Evolutionary conservation across 2,329 filamentous ascomycete genomes (phyloP).

Genomic region (Aspergillus oerlinghausenensis): DNA sequence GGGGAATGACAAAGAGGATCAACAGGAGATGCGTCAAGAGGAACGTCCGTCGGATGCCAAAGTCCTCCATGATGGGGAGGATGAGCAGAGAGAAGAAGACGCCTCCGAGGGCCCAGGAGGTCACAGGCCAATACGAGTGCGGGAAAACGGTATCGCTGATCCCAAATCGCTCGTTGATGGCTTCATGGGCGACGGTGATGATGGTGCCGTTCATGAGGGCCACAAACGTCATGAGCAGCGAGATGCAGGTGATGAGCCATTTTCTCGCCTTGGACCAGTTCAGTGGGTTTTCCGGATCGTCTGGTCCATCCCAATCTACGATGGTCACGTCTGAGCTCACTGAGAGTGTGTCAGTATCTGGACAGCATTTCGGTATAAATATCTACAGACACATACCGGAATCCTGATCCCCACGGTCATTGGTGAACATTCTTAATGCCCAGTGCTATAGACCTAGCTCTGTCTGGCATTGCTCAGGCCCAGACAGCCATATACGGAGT

Average conservation of each 20-base stretch:
- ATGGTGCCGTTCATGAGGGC: slow-evolving; percentile 36
- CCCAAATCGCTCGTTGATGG: slow-evolving; percentile 32
- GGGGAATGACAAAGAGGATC: slow-evolving; percentile 41
- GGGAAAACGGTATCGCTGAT: slow-evolving; percentile 27
- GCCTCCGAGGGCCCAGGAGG: slow-evolving; percentile 30
- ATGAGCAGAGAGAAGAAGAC: slow-evolving; percentile 25
- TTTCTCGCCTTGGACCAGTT: slow-evolving; percentile 35
- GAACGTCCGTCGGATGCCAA: slow-evolving; percentile 40
- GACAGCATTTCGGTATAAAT: no score
- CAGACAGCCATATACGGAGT: no score
- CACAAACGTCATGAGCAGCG: slow-evolving; percentile 29
- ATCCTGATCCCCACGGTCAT: neutral
- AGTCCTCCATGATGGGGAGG: slow-evolving; percentile 35
- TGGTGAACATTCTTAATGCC: neutral
- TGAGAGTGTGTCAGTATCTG: neutral
- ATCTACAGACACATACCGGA: no score
- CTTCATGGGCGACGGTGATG: slow-evolving; percentile 32
- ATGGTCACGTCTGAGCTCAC: slow-evolving; percentile 12
- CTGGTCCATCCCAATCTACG: slow-evolving; percentile 25
- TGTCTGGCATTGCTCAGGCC: no score
- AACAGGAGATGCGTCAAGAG: slow-evolving; percentile 34
- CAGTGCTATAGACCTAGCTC: neutral
- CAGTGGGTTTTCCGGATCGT: slow-evolving; percentile 35
- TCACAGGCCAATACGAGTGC: slow-evolving; percentile 30
- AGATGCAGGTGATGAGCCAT: slow-evolving; percentile 30